phyloP scores from a whole-genome alignment of 805 yeast species.

The Sugiyamaella mastotermitis region DNA sequence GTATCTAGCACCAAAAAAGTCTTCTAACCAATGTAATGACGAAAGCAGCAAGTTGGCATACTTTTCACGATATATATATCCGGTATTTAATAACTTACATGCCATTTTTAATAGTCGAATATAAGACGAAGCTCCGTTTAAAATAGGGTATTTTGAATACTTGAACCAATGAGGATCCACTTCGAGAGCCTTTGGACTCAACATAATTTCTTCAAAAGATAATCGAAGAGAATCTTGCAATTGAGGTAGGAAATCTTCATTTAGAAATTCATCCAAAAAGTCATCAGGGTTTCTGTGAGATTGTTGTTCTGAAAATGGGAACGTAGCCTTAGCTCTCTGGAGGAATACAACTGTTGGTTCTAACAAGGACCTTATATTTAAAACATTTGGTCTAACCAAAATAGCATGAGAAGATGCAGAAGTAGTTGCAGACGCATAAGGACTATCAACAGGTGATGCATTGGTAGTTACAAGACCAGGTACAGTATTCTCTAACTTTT shows the following conservation, averaged over 20 bases:
- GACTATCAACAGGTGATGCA: background rate
- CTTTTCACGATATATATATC: slow-evolving; percentile 50
- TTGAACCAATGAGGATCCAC: slow-evolving; percentile 26
- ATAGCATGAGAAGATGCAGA: slow-evolving; percentile 54
- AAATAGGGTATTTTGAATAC: slow-evolving; percentile 28
- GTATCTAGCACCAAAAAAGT: slow-evolving; percentile 13
- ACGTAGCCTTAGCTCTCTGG: slow-evolving; percentile 46
- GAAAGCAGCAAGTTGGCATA: slow-evolving; percentile 37
- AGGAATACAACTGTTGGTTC: slow-evolving; percentile 68
- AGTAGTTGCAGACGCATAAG: slow-evolving; percentile 51
- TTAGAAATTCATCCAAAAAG: slow-evolving; percentile 61
- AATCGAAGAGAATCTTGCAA: slow-evolving; percentile 50
- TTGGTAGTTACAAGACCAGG: slow-evolving; percentile 50
- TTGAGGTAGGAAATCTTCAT: slow-evolving; percentile 54
- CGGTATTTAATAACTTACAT: slow-evolving; percentile 53
- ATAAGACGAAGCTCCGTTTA: slow-evolving; percentile 41
- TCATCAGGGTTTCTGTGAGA: slow-evolving; percentile 21
- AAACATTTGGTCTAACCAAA: slow-evolving; percentile 61
- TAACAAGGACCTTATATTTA: slow-evolving; percentile 72
- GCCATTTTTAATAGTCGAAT: slow-evolving; percentile 41
- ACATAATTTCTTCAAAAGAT: slow-evolving; percentile 45
- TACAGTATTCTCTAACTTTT: slow-evolving; percentile 53
- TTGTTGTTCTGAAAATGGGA: slow-evolving; percentile 25
- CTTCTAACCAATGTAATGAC: slow-evolving; percentile 20
- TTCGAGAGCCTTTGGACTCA: slow-evolving; percentile 35